A percentile compares a stretch with the other conserved stretches of the same genome.
Conservation (phyloP, 805 yeast species). For the Cyberlindnera saturnus region DNA sequence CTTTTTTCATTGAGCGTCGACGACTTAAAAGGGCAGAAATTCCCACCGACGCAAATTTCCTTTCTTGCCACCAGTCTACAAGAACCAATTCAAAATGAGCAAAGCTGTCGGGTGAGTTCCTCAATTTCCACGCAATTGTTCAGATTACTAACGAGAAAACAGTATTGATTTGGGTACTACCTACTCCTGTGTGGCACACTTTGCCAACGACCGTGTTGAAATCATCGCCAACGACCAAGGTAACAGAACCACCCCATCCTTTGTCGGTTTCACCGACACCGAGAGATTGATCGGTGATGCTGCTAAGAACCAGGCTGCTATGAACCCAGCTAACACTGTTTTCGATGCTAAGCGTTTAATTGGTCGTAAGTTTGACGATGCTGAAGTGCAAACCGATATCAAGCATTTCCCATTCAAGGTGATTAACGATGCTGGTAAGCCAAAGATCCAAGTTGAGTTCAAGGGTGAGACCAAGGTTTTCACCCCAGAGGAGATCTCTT, state of each 20-base stretch:
- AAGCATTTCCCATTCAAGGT: conserved; percentile 86
- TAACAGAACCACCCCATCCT: conserved; percentile 96
- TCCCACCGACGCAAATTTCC: no score
- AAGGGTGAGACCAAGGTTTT: conserved; percentile 79
- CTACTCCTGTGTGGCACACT: conserved; percentile 91
- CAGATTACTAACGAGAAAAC: background rate
- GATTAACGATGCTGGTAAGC: conserved; percentile 66
- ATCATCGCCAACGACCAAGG: conserved; percentile 98
- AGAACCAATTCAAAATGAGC: conserved; percentile 24
- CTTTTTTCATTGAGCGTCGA: no score
- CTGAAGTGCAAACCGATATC: conserved; percentile 71
- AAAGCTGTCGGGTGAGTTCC: conserved; percentile 49
- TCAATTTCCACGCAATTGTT: background rate
- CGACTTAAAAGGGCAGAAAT: no score
- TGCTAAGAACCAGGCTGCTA: conserved; percentile 65
- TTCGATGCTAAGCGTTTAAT: conserved; percentile 90
- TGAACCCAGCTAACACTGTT: conserved; percentile 87
- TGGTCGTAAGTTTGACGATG: conserved; percentile 81
- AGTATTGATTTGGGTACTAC: conserved; percentile 27
- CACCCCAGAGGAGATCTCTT: conserved; percentile 92
- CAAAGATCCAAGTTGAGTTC: conserved; percentile 52
- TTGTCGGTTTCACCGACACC: conserved; percentile 87
- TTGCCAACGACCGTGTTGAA: conserved; percentile 87
- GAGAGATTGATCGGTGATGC: conserved; percentile 47
- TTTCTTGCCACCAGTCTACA: no score